Evolutionary conservation across 768 basidiomycete species (phyloP).

Genomic region (Phanerochaete carnosa): DNA sequence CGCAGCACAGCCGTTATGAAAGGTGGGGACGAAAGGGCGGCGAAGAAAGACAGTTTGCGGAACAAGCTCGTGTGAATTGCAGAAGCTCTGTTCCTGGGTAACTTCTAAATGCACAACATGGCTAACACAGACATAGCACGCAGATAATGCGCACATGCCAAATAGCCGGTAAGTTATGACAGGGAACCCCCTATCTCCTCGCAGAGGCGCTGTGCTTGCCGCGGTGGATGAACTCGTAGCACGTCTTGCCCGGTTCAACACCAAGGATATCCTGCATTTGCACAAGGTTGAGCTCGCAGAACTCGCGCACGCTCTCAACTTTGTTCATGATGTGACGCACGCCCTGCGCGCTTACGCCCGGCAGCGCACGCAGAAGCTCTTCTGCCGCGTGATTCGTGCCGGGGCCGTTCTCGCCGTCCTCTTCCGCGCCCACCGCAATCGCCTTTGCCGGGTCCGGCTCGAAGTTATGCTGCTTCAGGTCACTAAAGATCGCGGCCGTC

Average conservation of each 20-base stretch:
- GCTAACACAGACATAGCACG: neutral
- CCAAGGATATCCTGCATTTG: slow-evolving; percentile 76
- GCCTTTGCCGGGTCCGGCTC: slow-evolving; percentile 83
- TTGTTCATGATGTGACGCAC: slow-evolving; percentile 79
- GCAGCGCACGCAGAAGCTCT: slow-evolving; percentile 78
- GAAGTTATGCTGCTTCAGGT: slow-evolving; percentile 74
- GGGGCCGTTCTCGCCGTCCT: slow-evolving; percentile 60
- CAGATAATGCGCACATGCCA: neutral
- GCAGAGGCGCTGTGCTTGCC: slow-evolving; percentile 43
- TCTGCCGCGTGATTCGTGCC: slow-evolving; percentile 75
- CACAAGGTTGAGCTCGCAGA: slow-evolving; percentile 60
- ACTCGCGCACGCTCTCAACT: slow-evolving; percentile 71
- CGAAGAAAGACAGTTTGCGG: neutral
- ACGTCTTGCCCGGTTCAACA: slow-evolving; percentile 73
- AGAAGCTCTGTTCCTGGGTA: neutral
- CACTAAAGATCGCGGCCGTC: slow-evolving; percentile 88
- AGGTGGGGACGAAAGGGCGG: neutral
- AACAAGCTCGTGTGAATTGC: neutral
- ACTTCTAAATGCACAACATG: neutral
- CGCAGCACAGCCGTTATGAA: neutral
- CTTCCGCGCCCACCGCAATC: slow-evolving; percentile 77
- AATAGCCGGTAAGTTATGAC: neutral
- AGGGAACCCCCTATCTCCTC: neutral
- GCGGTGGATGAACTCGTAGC: slow-evolving; percentile 79
- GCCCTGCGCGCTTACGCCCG: slow-evolving; percentile 84